These are phyloP conservation scores for Aspergillus tamarii DNA, from an alignment of 2,329 filamentous ascomycete genomes.

Conservation along the genomic window DNA sequence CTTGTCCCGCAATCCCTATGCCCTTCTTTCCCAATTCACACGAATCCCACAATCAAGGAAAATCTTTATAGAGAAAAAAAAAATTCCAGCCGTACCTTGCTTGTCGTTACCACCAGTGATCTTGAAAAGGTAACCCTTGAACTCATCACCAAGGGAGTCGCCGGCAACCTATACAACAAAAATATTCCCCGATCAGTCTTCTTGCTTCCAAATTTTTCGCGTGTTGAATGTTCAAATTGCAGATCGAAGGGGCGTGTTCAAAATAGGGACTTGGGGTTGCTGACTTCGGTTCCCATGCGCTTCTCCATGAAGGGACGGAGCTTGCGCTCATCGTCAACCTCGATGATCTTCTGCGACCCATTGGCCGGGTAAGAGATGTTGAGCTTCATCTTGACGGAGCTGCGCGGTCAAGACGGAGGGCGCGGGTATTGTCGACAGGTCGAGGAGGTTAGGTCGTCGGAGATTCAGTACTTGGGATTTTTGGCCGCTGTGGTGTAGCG, in stretches of 20 bases:
- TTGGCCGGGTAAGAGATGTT: conserved; percentile 93
- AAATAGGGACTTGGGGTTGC: conserved; percentile 29
- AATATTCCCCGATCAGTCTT: conserved; percentile 37
- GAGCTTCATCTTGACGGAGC: conserved; percentile 71
- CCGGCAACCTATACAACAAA: conserved; percentile 69
- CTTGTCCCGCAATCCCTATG: neutral
- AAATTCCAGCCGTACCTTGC: conserved; percentile 64
- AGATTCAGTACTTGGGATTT: conserved; percentile 43
- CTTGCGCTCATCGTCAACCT: conserved; percentile 99
- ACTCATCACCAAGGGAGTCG: conserved; percentile 96
- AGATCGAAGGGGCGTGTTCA: conserved; percentile 16
- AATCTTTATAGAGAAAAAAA: neutral
- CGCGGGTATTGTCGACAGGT: conserved; percentile 47
- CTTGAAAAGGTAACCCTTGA: conserved; percentile 99
- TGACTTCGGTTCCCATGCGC: conserved; percentile 69
- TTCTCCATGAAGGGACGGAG: conserved; percentile 98
- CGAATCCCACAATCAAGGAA: neutral
- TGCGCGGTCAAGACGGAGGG: conserved; percentile 52
- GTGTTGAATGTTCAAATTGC: conserved; percentile 14
- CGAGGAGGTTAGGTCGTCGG: conserved; percentile 41
- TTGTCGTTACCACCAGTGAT: conserved; percentile 99
- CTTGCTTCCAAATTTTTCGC: conserved; percentile 16
- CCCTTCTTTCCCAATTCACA: neutral
- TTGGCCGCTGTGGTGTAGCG: conserved; percentile 45
- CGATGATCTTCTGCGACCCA: conserved; percentile 99